Percentiles rank a stretch among this genome's conserved stretches.
Evolutionary conservation across 768 basidiomycete genomes (phyloP).

Genomic region (Lactarius tabidus): DNA sequence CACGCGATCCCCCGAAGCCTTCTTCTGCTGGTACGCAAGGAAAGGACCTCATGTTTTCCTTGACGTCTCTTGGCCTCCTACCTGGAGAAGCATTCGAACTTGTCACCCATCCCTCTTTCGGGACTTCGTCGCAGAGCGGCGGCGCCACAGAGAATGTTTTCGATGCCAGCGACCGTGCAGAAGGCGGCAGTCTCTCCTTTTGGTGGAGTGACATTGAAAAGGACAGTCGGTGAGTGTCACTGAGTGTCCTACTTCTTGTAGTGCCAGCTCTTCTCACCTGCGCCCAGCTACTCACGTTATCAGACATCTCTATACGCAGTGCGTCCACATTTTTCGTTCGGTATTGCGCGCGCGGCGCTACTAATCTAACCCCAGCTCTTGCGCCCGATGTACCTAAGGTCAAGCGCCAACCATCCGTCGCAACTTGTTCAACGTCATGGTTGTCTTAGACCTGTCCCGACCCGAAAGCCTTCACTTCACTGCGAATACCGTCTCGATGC

Average conservation of each 20-base stretch:
- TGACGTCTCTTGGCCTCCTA: slow-evolving; percentile 60
- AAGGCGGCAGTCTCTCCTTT: too few relatives aligned
- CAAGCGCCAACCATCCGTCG: too few relatives aligned
- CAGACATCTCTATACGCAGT: too few relatives aligned
- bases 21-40: slow-evolving; percentile 66
- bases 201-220: slow-evolving; percentile 83
- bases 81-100: slow-evolving; percentile 66
- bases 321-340: too few relatives aligned
- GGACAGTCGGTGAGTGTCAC: slow-evolving; percentile 69
- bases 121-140: too few relatives aligned
- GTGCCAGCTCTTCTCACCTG: slow-evolving; percentile 1
- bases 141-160: too few relatives aligned
- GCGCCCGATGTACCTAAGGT: too few relatives aligned
- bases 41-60: slow-evolving; percentile 53
- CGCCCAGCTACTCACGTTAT: too few relatives aligned
- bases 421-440: too few relatives aligned
- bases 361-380: too few relatives aligned
- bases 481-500: slow-evolving; percentile 54
- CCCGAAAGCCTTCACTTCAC: slow-evolving; percentile 58
- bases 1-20: slow-evolving; percentile 40
- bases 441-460: slow-evolving; percentile 80
- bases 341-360: too few relatives aligned
- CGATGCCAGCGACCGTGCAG: too few relatives aligned
- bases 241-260: slow-evolving; percentile 34
- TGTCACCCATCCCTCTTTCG: slow-evolving; percentile 66